These are phyloP conservation scores for Poronia punctata DNA, from an alignment of 495 filamentous ascomycete genomes.

Conservation along the genomic window DNA sequence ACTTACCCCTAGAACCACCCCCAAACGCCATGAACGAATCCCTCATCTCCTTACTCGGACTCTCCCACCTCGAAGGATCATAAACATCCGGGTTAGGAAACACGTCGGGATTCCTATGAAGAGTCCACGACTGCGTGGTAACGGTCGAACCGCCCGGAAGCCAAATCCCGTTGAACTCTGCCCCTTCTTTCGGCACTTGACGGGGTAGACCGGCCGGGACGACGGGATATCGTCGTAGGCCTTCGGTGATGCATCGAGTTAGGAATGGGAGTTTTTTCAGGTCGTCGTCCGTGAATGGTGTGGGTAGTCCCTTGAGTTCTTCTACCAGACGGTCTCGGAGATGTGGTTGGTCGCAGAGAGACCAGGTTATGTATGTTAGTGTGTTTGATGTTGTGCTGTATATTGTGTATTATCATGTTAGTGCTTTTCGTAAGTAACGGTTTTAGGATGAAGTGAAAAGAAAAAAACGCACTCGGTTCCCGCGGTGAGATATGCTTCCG, in stretches of 20 bases:
- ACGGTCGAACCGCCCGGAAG: constrained; percentile 28
- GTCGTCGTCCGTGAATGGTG: constrained; percentile 30
- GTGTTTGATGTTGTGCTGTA: constrained; percentile 41
- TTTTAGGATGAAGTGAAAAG: too few relatives aligned
- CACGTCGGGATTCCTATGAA: constrained; percentile 30
- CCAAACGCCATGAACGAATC: constrained; percentile 48
- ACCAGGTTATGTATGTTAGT: constrained; percentile 35
- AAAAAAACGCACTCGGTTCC: constrained; percentile 35
- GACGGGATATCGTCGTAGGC: constrained; percentile 47
- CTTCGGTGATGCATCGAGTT: constrained; percentile 43
- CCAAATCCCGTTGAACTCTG: constrained; percentile 19
- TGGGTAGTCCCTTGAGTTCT: constrained; percentile 32
- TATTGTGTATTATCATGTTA: neutral
- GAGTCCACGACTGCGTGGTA: constrained; percentile 30
- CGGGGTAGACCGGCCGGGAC: constrained; percentile 41
- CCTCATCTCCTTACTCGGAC: constrained; percentile 44
- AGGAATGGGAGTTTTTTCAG: constrained; percentile 37
- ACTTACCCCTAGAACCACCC: constrained; percentile 32
- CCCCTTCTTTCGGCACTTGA: constrained; percentile 14
- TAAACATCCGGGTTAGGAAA: constrained; percentile 28
- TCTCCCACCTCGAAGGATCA: constrained; percentile 24
- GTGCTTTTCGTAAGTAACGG: too few relatives aligned
- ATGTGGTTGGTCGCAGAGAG: constrained; percentile 20
- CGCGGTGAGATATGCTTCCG: constrained; percentile 33
- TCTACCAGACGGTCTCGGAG: constrained; percentile 30